A percentile compares a stretch with the other conserved stretches of the same genome.
Conservation (phyloP, 1,139 yeast species). For the Diutina mesorugosa region DNA sequence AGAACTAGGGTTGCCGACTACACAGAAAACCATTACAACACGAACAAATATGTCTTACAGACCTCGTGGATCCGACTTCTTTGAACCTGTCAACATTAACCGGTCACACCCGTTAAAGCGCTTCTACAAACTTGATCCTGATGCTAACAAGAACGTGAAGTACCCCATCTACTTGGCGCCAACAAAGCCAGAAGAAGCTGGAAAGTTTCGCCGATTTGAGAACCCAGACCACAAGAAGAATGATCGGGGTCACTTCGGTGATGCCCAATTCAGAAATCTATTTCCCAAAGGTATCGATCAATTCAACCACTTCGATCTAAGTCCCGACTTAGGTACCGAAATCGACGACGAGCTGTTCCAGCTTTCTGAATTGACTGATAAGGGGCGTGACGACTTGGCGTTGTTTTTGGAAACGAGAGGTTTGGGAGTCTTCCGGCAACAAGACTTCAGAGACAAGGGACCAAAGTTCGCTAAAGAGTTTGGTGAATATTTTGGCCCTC, state of each 20-base stretch:
- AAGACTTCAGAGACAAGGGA: constrained; percentile 20
- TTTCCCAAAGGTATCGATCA: background rate
- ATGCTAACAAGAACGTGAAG: constrained; percentile 8
- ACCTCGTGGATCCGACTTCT: background rate
- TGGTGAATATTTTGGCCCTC: constrained; percentile 19
- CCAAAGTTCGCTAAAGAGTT: constrained; percentile 16
- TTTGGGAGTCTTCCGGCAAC: constrained; percentile 17
- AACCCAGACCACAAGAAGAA: constrained; percentile 8
- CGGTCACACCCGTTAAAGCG: background rate
- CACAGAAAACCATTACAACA: background rate
- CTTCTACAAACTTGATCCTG: constrained; percentile 5
- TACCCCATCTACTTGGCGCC: constrained; percentile 14
- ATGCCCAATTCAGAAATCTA: constrained; percentile 4
- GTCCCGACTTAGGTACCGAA: constrained; percentile 6
- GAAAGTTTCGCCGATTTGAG: constrained; percentile 10
- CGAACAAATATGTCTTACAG: background rate
- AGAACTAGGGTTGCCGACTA: background rate
- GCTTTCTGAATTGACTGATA: constrained; percentile 17
- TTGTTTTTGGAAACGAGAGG: constrained; percentile 19
- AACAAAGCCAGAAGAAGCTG: constrained; percentile 10
- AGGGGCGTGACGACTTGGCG: constrained; percentile 18
- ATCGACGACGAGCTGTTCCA: constrained; percentile 9
- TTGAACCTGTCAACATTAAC: background rate
- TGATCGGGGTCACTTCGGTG: constrained; percentile 6
- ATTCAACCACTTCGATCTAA: constrained; percentile 3